Percentiles rank a stretch among this genome's conserved stretches.
phyloP scores from a whole-genome alignment of 108 stramenopile species.

The Conticribra guillardii region DNA sequence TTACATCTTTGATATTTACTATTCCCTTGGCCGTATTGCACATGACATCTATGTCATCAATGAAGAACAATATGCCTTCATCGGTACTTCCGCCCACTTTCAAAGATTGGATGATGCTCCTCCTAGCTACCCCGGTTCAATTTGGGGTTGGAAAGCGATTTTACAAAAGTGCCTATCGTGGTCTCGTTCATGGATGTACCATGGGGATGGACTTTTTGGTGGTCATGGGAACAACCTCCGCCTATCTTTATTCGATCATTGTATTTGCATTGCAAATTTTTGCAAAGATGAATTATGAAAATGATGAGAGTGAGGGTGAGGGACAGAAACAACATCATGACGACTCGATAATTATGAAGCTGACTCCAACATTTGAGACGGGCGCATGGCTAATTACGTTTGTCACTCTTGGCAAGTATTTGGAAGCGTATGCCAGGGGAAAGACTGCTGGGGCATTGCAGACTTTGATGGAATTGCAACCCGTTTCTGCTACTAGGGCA shows the following conservation, averaged over 20 bases:
- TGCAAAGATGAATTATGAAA: constrained; percentile 4
- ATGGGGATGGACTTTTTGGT: constrained; percentile 98
- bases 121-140: constrained; percentile 87
- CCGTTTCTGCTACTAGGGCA: constrained; percentile 55
- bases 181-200: constrained; percentile 58
- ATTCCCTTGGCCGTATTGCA: constrained; percentile 60
- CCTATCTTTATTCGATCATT: constrained; percentile 83
- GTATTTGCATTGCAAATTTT: constrained; percentile 46
- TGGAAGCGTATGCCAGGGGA: constrained; percentile 89
- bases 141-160: constrained; percentile 87
- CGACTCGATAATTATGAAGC: constrained; percentile 33
- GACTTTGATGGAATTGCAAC: constrained; percentile 85
- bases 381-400: constrained; percentile 96
- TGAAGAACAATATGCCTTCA: not conserved
- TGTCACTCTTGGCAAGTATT: constrained; percentile 93
- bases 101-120: constrained; percentile 46
- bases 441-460: constrained; percentile 89
- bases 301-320: constrained; percentile 1
- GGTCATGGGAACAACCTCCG: constrained; percentile 88
- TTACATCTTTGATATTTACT: constrained; percentile 48
- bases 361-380: constrained; percentile 89
- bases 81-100: constrained; percentile 11
- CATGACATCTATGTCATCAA: constrained; percentile 36
- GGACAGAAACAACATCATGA: no score
- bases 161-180: constrained; percentile 81